Evolutionary conservation across 2,329 filamentous ascomycete species (phyloP).

Genomic region (Alternaria burnsii): DNA sequence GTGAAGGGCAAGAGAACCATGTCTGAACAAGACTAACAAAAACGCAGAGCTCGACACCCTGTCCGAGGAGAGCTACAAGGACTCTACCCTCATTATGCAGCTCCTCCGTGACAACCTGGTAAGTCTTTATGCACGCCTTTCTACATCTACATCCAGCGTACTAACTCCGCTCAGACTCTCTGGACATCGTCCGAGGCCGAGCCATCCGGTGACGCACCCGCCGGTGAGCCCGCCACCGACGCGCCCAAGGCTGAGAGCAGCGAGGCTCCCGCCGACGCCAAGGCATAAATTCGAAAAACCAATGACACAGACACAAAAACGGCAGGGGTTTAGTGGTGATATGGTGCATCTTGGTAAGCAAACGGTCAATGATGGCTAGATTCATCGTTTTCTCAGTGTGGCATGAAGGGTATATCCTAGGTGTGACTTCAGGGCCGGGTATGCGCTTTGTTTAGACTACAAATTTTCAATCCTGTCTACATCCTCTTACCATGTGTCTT

Average conservation of each 20-base stretch:
- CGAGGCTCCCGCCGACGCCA: slow-evolving; percentile 67
- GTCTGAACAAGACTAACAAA: slow-evolving; percentile 27
- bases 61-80: slow-evolving; percentile 99
- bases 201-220: slow-evolving; percentile 67
- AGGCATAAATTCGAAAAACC: slow-evolving; percentile 55
- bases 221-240: slow-evolving; percentile 64
- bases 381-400: slow-evolving; percentile 39
- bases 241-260: slow-evolving; percentile 54
- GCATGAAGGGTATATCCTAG: slow-evolving; percentile 43
- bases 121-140: slow-evolving; percentile 26
- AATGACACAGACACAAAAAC: slow-evolving; percentile 44
- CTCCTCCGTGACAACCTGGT: slow-evolving; percentile 96
- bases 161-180: slow-evolving; percentile 72
- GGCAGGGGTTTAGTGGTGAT: slow-evolving; percentile 35
- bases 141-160: not conserved
- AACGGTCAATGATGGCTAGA: slow-evolving; percentile 39
- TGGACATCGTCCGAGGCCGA: slow-evolving; percentile 99
- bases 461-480: slow-evolving; percentile 49
- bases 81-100: slow-evolving; percentile 98
- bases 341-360: slow-evolving; percentile 46
- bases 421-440: slow-evolving; percentile 40
- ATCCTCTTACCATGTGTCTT: slow-evolving; percentile 21
- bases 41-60: slow-evolving; percentile 87
- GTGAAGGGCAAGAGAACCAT: slow-evolving; percentile 36
- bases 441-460: slow-evolving; percentile 49